Conservation (phyloP, 179 eudicot species). For the Drosera spatulata region DNA sequence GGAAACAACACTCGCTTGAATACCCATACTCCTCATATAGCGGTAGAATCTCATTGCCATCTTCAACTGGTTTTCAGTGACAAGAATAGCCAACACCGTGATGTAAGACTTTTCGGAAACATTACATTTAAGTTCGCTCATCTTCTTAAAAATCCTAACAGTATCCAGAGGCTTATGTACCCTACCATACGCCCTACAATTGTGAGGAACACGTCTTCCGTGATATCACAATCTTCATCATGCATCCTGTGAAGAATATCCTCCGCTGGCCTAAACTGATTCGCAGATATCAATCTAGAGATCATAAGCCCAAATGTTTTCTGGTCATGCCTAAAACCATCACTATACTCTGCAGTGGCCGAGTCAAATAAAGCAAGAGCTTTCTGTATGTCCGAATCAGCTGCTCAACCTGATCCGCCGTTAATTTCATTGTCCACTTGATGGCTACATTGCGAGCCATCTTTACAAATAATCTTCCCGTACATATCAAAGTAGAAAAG, state of each 20-base stretch:
- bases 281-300: conserved; percentile 55
- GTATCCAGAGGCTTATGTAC: conserved; percentile 81
- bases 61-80: conserved; percentile 65
- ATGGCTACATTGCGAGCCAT: conserved; percentile 37
- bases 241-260: conserved; percentile 66
- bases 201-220: conserved; percentile 50
- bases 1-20: conserved; percentile 58
- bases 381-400: conserved; percentile 51
- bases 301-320: conserved; percentile 63
- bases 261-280: conserved; percentile 65
- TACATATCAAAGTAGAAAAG: no score
- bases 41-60: conserved; percentile 62
- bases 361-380: conserved; percentile 64
- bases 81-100: conserved; percentile 65
- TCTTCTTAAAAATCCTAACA: conserved; percentile 52
- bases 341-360: conserved; percentile 67
- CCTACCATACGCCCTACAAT: conserved; percentile 79
- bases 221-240: conserved; percentile 48
- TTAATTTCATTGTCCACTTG: conserved; percentile 69
- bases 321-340: conserved; percentile 68
- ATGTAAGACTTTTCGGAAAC: conserved; percentile 52
- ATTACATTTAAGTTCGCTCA: conserved; percentile 54
- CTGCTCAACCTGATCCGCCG: conserved; percentile 54
- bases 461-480: no score
- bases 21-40: conserved; percentile 60